Percentiles rank a stretch among this genome's conserved stretches.
Conservation (phyloP, 2,329 filamentous ascomycete genomes). For the Aspergillus amoenus region DNA sequence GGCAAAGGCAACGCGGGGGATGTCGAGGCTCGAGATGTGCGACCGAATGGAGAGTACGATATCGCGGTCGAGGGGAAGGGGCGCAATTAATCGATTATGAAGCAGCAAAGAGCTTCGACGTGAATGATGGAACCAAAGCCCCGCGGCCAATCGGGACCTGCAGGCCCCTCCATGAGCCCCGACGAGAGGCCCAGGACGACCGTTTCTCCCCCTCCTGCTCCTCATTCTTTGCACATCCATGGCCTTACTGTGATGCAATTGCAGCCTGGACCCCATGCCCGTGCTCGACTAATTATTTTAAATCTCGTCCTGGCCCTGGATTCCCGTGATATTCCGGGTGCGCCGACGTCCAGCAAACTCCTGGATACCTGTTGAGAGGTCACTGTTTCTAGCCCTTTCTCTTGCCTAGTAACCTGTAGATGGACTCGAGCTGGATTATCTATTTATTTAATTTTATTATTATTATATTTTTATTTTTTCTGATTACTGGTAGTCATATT, state of each 20-base stretch:
- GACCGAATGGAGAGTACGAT: conserved; percentile 9
- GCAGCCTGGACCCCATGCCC: background rate
- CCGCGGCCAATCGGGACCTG: conserved; percentile 33
- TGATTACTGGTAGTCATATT: too few relatives aligned
- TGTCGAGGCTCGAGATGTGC: conserved; percentile 10
- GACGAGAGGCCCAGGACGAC: conserved; percentile 30
- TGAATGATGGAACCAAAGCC: conserved; percentile 9
- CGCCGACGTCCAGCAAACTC: background rate
- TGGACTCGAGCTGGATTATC: too few relatives aligned
- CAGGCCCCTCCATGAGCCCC: conserved; percentile 38
- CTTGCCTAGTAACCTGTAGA: too few relatives aligned
- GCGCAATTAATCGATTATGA: background rate
- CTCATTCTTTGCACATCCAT: background rate
- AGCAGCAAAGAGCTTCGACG: background rate
- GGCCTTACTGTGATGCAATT: conserved; percentile 5
- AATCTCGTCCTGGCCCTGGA: too few relatives aligned
- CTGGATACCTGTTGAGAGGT: too few relatives aligned
- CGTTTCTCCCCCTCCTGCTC: background rate
- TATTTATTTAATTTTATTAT: too few relatives aligned
- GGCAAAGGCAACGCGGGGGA: background rate
- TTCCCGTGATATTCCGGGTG: background rate
- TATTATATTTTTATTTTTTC: too few relatives aligned
- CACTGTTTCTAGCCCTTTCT: too few relatives aligned
- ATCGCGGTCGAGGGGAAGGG: conserved; percentile 2
- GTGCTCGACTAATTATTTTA: background rate